Conservation (phyloP, 2,329 filamentous ascomycete genomes). For the Paraphoma sp. region DNA sequence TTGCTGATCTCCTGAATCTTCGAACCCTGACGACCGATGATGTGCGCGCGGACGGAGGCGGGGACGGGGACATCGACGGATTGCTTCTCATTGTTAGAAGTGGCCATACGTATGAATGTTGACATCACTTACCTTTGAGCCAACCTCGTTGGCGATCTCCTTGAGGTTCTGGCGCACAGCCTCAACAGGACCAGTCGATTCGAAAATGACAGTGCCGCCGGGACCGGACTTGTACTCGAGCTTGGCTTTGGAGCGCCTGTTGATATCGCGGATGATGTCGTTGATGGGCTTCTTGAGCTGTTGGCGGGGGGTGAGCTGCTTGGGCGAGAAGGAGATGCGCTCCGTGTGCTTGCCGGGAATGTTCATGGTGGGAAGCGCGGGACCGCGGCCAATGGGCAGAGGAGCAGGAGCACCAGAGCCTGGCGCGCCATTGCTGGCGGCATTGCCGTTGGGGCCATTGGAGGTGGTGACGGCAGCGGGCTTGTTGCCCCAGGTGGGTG, state of each 20-base stretch:
- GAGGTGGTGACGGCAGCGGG: conserved; percentile 53
- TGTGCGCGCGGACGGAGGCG: conserved; percentile 80
- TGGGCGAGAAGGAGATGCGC: conserved; percentile 73
- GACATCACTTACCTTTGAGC: conserved; percentile 70
- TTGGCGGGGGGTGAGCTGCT: conserved; percentile 75
- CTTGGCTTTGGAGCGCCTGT: conserved; percentile 86
- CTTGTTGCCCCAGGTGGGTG: conserved; percentile 81
- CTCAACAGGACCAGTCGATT: conserved; percentile 83
- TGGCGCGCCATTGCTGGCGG: conserved; percentile 59
- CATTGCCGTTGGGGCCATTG: conserved; percentile 57
- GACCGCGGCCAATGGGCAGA: conserved; percentile 33
- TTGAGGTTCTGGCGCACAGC: conserved; percentile 86
- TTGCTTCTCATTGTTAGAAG: conserved; percentile 55
- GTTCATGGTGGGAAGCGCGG: conserved; percentile 66
- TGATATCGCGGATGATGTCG: conserved; percentile 90
- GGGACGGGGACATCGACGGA: conserved; percentile 80
- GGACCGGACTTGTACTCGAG: conserved; percentile 78
- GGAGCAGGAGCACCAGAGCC: conserved; percentile 64
- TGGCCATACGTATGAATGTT: background rate
- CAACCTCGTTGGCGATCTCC: conserved; percentile 87
- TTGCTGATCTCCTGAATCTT: conserved; percentile 91
- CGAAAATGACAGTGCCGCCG: conserved; percentile 78
- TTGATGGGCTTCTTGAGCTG: conserved; percentile 85
- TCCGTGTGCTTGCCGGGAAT: conserved; percentile 86
- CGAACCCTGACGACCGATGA: conserved; percentile 90